Percentiles rank a stretch among this genome's conserved stretches.
These are phyloP conservation scores for Mycena galericulata DNA, from an alignment of 768 basidiomycete species.

Conservation along the genomic window DNA sequence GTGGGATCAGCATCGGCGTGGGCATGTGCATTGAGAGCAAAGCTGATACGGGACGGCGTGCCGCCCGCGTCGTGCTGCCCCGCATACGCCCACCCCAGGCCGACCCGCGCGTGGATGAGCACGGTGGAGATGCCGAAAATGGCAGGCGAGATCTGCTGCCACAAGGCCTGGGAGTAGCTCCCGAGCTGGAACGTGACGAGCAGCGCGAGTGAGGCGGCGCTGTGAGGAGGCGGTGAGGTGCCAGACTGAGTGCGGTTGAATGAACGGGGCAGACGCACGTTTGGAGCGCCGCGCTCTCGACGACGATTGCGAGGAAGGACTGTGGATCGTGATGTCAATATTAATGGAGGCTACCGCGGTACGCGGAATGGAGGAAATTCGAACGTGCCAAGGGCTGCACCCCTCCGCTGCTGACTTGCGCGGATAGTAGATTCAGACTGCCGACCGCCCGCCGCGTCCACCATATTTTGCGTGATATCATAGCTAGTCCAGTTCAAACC, in stretches of 20 bases:
- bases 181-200: conserved; percentile 12
- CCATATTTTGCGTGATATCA: conserved; percentile 8
- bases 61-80: no score
- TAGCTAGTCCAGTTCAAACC: not conserved
- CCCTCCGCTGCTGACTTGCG: not conserved
- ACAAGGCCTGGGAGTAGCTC: not conserved
- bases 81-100: not conserved
- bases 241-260: not conserved
- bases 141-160: not conserved
- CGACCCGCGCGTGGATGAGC: conserved; percentile 1
- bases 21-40: no score
- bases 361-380: not conserved
- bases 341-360: not conserved
- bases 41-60: no score
- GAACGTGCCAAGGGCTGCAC: not conserved
- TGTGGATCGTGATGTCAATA: not conserved
- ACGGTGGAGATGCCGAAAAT: not conserved
- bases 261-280: not conserved
- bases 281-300: conserved; percentile 18
- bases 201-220: not conserved
- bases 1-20: no score
- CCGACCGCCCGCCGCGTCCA: not conserved
- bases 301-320: not conserved
- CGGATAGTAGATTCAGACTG: not conserved
- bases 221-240: not conserved